phyloP scores from a whole-genome alignment of 768 basidiomycete genomes.

The Pseudohyphozyma bogoriensis region DNA sequence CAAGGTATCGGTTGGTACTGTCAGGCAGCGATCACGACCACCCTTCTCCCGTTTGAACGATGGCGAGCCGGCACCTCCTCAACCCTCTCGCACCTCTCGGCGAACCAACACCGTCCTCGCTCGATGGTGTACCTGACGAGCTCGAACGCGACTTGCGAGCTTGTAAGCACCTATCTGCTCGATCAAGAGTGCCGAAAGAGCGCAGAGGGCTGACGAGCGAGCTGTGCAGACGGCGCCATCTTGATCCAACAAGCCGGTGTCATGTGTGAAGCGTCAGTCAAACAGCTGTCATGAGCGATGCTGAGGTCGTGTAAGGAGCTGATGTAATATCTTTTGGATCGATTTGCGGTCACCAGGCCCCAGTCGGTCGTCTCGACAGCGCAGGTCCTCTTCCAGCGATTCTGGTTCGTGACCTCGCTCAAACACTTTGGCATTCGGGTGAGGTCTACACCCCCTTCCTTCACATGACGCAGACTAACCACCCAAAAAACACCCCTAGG shows the following conservation, averaged over 20 bases:
- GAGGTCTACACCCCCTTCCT: conserved; percentile 36
- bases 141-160: conserved; percentile 81
- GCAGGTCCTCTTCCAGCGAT: conserved; percentile 89
- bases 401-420: conserved; percentile 92
- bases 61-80: conserved; percentile 44
- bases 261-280: conserved; percentile 73
- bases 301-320: background rate
- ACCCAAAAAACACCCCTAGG: conserved; percentile 48
- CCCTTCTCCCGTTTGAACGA: too few species aligned
- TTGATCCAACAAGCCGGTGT: conserved; percentile 90
- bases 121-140: conserved; percentile 68
- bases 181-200: too few species aligned
- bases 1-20: too few species aligned
- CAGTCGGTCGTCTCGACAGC: conserved; percentile 96
- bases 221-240: conserved; percentile 59
- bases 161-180: conserved; percentile 33
- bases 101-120: conserved; percentile 68
- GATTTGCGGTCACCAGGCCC: conserved; percentile 43
- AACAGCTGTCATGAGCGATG: background rate
- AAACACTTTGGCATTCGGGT: conserved; percentile 89
- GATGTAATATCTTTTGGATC: too few species aligned
- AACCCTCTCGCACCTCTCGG: conserved; percentile 73
- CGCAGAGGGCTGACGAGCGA: too few species aligned
- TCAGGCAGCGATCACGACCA: too few species aligned
- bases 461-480: background rate